Conservation (phyloP, 2,329 filamentous ascomycete genomes). For the Penicillium frequentans region DNA sequence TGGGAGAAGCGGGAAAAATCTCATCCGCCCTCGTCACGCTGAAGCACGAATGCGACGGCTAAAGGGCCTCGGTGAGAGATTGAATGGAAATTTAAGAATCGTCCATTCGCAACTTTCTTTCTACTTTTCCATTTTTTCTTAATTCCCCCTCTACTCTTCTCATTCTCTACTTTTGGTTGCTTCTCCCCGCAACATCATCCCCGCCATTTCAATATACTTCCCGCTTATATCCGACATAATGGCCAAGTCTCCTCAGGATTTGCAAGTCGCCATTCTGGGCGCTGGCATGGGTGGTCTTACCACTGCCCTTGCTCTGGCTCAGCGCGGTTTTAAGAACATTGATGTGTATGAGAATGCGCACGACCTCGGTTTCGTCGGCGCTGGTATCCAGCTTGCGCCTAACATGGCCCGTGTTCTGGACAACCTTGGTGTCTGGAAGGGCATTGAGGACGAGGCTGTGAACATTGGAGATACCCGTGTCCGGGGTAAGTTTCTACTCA, state of each 20-base stretch:
- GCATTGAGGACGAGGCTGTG: constrained; percentile 70
- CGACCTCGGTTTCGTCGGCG: constrained; percentile 76
- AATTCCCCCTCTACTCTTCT: neutral
- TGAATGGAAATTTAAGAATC: constrained; percentile 7
- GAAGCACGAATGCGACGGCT: constrained; percentile 9
- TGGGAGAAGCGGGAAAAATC: constrained; percentile 26
- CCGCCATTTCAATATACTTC: neutral
- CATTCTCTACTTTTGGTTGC: neutral
- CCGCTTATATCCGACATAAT: constrained; percentile 20
- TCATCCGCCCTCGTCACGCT: constrained; percentile 17
- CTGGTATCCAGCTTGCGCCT: constrained; percentile 80
- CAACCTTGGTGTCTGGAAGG: constrained; percentile 68
- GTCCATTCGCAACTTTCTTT: neutral
- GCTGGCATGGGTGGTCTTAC: constrained; percentile 76
- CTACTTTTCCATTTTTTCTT: neutral
- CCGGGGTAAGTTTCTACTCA: constrained; percentile 52
- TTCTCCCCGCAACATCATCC: neutral
- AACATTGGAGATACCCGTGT: constrained; percentile 72
- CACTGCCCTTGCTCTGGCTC: constrained; percentile 69
- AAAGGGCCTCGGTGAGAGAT: constrained; percentile 1
- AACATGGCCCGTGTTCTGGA: constrained; percentile 79
- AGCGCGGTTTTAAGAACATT: constrained; percentile 72
- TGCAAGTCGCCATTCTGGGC: constrained; percentile 49
- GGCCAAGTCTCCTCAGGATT: constrained; percentile 29
- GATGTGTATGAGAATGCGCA: constrained; percentile 73